These are phyloP conservation scores for Penicillium desertorum DNA, from an alignment of 495 filamentous ascomycete genomes.

Conservation along the genomic window DNA sequence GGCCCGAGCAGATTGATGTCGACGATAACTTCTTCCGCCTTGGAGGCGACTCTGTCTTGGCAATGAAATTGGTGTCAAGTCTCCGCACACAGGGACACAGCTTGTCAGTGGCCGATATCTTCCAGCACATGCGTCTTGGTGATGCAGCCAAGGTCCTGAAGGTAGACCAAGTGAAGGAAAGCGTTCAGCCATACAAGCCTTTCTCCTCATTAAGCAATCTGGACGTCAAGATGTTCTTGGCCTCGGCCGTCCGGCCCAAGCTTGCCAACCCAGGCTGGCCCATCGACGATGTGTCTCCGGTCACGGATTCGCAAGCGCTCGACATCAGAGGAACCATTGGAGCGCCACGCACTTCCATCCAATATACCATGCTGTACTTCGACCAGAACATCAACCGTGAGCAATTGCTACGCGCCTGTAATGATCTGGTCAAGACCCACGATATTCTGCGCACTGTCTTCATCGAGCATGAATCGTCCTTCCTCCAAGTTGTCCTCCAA, in stretches of 20 bases:
- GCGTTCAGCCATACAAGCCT: conserved; percentile 28
- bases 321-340: conserved; percentile 52
- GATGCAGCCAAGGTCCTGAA: conserved; percentile 38
- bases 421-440: conserved; percentile 50
- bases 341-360: conserved; percentile 43
- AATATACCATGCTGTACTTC: conserved; percentile 47
- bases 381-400: conserved; percentile 28
- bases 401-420: conserved; percentile 34
- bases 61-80: conserved; percentile 46
- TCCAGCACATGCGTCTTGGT: conserved; percentile 47
- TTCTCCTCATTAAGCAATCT: conserved; percentile 40
- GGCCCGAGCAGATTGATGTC: conserved; percentile 36
- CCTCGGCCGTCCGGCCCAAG: conserved; percentile 28
- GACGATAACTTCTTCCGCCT: conserved; percentile 50
- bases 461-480: conserved; percentile 45
- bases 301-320: conserved; percentile 46
- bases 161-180: conserved; percentile 21
- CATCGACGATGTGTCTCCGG: conserved; percentile 35
- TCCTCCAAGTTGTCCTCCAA: conserved; percentile 56
- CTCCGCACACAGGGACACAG: conserved; percentile 35
- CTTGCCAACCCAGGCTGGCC: conserved; percentile 32
- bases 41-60: conserved; percentile 48
- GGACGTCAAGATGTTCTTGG: conserved; percentile 29
- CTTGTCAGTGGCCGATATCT: conserved; percentile 45
- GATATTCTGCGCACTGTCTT: conserved; percentile 68